A percentile compares a stretch with the other conserved stretches of the same genome.
Evolutionary conservation across 257 asterid species (phyloP).

Genomic region (Plectranthus barbatus): DNA sequence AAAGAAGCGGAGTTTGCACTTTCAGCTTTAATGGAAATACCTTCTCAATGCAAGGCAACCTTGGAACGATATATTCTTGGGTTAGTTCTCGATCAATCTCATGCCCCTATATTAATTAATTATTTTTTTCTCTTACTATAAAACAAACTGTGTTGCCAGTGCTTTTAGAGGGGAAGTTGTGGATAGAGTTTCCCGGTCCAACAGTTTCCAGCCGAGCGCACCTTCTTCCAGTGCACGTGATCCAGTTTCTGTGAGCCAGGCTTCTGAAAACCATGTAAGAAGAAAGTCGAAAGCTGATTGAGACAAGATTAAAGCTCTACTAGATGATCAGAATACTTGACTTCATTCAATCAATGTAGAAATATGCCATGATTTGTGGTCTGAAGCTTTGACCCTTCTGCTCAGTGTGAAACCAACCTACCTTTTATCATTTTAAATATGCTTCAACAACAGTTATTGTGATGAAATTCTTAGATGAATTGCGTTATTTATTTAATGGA

Average conservation of each 20-base stretch:
- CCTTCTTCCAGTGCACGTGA: conserved; percentile 41
- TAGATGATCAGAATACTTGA: conserved; percentile 21
- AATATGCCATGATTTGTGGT: not conserved
- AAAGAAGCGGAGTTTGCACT: conserved; percentile 96
- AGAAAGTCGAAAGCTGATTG: conserved; percentile 34
- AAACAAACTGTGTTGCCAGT: conserved; percentile 34
- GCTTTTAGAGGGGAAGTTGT: conserved; percentile 56
- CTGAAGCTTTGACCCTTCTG: not conserved
- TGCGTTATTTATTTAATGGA: not conserved
- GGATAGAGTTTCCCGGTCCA: conserved; percentile 51
- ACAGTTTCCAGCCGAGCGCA: conserved; percentile 55
- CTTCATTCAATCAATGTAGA: too few relatives aligned
- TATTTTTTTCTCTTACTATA: not conserved
- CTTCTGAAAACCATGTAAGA: conserved; percentile 63
- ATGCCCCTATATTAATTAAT: not conserved
- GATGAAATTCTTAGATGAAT: not conserved
- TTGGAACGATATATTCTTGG: conserved; percentile 84
- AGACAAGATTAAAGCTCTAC: conserved; percentile 77
- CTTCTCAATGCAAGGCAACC: conserved; percentile 88
- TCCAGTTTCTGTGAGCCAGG: conserved; percentile 27
- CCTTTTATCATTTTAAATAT: conserved; percentile 25
- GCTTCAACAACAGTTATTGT: not conserved
- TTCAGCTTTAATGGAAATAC: conserved; percentile 93
- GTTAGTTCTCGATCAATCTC: conserved; percentile 35
- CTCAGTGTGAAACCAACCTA: not conserved